A percentile compares a stretch with the other conserved stretches of the same genome.
Evolutionary conservation across 352 stramenopile species (phyloP).

Genomic region (Blastocystis sp.): DNA sequence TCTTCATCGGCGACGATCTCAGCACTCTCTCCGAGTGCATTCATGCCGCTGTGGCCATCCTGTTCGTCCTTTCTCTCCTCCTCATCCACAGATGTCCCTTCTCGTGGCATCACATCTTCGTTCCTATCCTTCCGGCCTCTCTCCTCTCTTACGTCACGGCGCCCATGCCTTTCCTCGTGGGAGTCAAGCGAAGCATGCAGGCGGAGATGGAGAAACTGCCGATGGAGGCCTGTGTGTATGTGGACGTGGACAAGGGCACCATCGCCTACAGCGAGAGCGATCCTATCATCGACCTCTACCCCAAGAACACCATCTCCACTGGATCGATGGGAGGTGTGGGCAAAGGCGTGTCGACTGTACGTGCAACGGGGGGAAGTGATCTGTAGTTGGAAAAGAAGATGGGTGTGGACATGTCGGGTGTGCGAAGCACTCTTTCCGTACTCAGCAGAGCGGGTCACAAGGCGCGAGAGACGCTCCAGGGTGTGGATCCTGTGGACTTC

Average conservation of each 20-base stretch:
- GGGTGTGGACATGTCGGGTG: slow-evolving; percentile 61
- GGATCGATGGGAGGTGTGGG: slow-evolving; percentile 52
- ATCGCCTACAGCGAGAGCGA: slow-evolving; percentile 46
- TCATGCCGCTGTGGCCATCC: slow-evolving; percentile 55
- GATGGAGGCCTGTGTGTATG: slow-evolving; percentile 55
- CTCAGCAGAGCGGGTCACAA: slow-evolving; percentile 50
- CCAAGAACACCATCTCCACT: neutral
- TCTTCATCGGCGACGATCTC: slow-evolving; percentile 60
- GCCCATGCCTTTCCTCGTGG: slow-evolving; percentile 61
- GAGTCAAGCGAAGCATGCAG: slow-evolving; percentile 44
- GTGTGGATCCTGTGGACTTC: slow-evolving; percentile 57
- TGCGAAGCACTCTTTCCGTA: slow-evolving; percentile 22
- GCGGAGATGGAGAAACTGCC: slow-evolving; percentile 34
- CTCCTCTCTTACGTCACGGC: slow-evolving; percentile 44
- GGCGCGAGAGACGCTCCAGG: slow-evolving; percentile 29
- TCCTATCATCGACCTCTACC: slow-evolving; percentile 59
- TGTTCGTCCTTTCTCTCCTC: neutral
- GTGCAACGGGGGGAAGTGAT: neutral
- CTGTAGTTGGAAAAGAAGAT: slow-evolving; percentile 61
- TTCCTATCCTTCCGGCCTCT: slow-evolving; percentile 52
- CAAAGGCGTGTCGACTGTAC: slow-evolving; percentile 47
- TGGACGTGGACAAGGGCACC: slow-evolving; percentile 51
- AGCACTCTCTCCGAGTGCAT: slow-evolving; percentile 51
- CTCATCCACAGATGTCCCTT: slow-evolving; percentile 43
- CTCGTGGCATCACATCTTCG: slow-evolving; percentile 61